Evolutionary conservation across 2,329 filamentous ascomycete species (phyloP), one percentile per base, ranked within the genome.

Genomic region (Monilinia vaccinii-corymbosi): DNA sequence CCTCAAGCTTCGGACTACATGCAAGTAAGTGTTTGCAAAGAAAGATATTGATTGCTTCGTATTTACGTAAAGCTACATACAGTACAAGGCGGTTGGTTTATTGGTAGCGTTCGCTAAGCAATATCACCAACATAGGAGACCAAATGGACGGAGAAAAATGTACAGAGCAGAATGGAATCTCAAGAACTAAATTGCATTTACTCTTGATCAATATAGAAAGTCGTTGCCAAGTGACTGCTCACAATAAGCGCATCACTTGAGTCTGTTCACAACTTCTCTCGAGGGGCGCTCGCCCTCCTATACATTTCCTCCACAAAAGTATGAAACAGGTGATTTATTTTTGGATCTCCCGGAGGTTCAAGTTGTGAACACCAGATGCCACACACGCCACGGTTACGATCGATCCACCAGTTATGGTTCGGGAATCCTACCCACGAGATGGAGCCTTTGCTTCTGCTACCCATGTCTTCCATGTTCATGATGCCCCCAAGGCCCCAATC

Each of bases 361-460:
- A 77, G 67, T 65, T 79, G 77, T 60, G 73, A 74, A 0, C 71
- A 75, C 63, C 76, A 76, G 18, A 76, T 69, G 10, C 74, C 72
- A 49, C 73, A 75, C 6, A 80, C 23, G 1, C 75, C 77, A 7
- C 72, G 70, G 36, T 71, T 67, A 2, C 73, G 63, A 67, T 73
- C 72, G 68, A 77, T 65, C 63, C 75, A 74, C 78, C 78, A 81
- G 21, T 74, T 72, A 4, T 77, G 63, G 66, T 81, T 81, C 13
- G 74, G 71, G 60, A 76, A 72, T 0, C 78, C 78, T 48, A 73
- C 71, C 78, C 78, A 80, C 6, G 69, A 68, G 62, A 79, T 1
- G 74, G 75, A 34, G 68, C 71, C 62, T 69, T 74, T 52, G 28
- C 77, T 70, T 58, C 74, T 67, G 4, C 67, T 69, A 9, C 71